Conservation (phyloP, 2,329 filamentous ascomycete species). For the Aspergillus japonicus region DNA sequence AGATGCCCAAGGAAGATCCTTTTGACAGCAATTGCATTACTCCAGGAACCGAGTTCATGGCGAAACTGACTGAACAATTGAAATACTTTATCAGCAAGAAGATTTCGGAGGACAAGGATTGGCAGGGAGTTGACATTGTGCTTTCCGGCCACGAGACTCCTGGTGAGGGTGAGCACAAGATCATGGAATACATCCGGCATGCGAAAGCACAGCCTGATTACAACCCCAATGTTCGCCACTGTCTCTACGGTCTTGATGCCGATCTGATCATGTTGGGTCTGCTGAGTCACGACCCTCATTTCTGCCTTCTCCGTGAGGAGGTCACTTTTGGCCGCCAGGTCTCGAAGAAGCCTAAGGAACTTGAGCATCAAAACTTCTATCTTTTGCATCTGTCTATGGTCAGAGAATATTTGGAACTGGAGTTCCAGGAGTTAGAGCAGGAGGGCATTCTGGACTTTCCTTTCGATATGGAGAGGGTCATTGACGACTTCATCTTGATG, state of each 20-base stretch:
- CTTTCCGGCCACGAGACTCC: slow-evolving; percentile 97
- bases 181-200: slow-evolving; percentile 99
- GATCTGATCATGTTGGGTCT: slow-evolving; percentile 98
- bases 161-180: slow-evolving; percentile 98
- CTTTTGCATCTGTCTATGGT: slow-evolving; percentile 97
- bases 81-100: slow-evolving; percentile 99
- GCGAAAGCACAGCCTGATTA: slow-evolving; percentile 94
- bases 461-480: slow-evolving; percentile 93
- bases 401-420: slow-evolving; percentile 91
- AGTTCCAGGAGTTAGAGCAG: slow-evolving; percentile 88
- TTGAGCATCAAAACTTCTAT: slow-evolving; percentile 99
- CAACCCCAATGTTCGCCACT: slow-evolving; percentile 90
- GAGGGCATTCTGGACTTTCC: slow-evolving; percentile 69
- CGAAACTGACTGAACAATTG: slow-evolving; percentile 86
- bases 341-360: slow-evolving; percentile 86
- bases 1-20: slow-evolving; percentile 90
- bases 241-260: slow-evolving; percentile 93
- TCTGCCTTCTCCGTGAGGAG: slow-evolving; percentile 93
- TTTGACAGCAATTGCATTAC: slow-evolving; percentile 99
- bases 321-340: slow-evolving; percentile 91
- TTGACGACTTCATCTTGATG: slow-evolving; percentile 99
- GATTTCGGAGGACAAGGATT: slow-evolving; percentile 92
- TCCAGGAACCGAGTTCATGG: slow-evolving; percentile 95
- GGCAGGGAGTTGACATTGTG: slow-evolving; percentile 95
- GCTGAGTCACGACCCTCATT: slow-evolving; percentile 96